Evolutionary conservation across 495 filamentous ascomycete species (phyloP).

Genomic region (Neurospora sp.): DNA sequence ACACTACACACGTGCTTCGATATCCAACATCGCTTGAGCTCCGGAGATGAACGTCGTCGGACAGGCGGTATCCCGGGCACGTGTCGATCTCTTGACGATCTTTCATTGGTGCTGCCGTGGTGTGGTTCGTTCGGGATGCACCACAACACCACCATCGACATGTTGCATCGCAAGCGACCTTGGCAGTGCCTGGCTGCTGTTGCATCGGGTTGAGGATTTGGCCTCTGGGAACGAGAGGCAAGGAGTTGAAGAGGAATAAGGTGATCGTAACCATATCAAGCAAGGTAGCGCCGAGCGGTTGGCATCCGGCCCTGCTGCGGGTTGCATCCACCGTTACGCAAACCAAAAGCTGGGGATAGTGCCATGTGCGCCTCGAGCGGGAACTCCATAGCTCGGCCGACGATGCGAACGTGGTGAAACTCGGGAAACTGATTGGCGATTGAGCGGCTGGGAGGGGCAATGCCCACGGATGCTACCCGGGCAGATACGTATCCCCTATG

Average conservation of each 20-base stretch:
- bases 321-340: neutral
- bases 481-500: neutral
- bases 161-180: neutral
- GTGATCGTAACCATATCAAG: neutral
- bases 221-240: neutral
- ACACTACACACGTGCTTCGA: neutral
- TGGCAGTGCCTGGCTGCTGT: neutral
- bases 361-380: neutral
- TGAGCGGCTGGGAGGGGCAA: neutral
- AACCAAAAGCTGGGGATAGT: neutral
- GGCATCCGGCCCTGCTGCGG: neutral
- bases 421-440: constrained; percentile 1
- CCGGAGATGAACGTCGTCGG: neutral
- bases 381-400: neutral
- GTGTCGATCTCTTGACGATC: neutral
- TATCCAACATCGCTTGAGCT: neutral
- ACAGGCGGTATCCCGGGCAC: neutral
- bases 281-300: neutral
- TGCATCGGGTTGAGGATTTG: neutral
- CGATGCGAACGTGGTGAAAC: neutral
- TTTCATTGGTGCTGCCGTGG: neutral
- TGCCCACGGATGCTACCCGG: constrained; percentile 1
- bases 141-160: neutral
- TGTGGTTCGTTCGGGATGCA: neutral
- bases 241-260: neutral